Evolutionary conservation across 257 asterid species (phyloP).

Genomic region (Ilex aquifolium): DNA sequence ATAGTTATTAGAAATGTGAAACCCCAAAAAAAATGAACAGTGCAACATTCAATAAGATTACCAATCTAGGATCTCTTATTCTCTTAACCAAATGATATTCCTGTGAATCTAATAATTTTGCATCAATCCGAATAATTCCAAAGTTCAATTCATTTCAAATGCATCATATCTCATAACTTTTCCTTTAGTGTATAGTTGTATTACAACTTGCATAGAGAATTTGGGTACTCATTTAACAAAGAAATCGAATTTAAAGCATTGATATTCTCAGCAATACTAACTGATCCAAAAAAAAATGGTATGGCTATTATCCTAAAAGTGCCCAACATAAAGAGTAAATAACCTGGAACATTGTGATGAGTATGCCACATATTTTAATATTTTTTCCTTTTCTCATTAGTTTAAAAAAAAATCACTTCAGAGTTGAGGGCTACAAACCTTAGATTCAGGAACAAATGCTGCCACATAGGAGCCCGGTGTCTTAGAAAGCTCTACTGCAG

Average conservation of each 20-base stretch:
- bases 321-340: background rate
- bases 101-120: background rate
- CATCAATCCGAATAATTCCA: background rate
- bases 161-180: background rate
- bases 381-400: background rate
- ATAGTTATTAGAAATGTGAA: too few relatives aligned
- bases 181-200: background rate
- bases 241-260: background rate
- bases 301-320: background rate
- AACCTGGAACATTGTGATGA: background rate
- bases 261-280: background rate
- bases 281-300: background rate
- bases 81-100: background rate
- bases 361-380: background rate
- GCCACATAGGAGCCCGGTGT: slow-evolving; percentile 70
- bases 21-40: too few relatives aligned
- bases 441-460: slow-evolving; percentile 83
- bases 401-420: background rate
- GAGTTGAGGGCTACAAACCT: slow-evolving; percentile 39
- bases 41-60: too few relatives aligned
- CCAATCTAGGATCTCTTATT: background rate
- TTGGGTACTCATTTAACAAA: background rate
- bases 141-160: background rate
- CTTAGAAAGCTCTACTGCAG: slow-evolving; percentile 81
- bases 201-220: background rate